Evolutionary conservation across 305 asterid genomes (phyloP), one percentile per base, ranked within the genome.

Genomic region (Salvia sclarea): DNA sequence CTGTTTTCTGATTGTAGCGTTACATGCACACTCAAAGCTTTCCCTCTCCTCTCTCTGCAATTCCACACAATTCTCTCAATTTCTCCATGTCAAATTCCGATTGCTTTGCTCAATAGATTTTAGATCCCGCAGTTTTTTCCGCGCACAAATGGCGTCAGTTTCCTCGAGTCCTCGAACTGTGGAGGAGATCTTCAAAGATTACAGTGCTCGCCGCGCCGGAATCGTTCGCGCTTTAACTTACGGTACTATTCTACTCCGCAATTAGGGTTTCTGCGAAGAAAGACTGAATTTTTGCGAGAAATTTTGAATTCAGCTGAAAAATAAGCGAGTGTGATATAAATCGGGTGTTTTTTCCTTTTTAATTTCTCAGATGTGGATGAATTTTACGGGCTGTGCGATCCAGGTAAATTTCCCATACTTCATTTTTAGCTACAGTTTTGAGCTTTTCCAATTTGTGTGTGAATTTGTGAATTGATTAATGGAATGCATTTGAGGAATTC

Each of bases 131-230:
- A 17, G 38, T 43, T 59, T 69, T 21, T 60, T 63, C 2, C 14
- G 43, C 13, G 24, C 76, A 37, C 49, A 66, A 63, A 91, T 86
- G 96, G 89, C 96, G 10, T 75, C 93, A 40, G 72, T 79, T 74
- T 75, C 90, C 22, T 78, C 86, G 41, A 83, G 79, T 69, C 91
- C 87, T 54, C 86, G 91, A 66, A 81, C 95, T 44, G 96, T 91
- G 13, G 97, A 91, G 78, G 96, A 91, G 79, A 91, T 91, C 88
- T 91, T 85, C 83, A 91, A 86, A 68, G 96, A 91, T 86, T 86
- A 76, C 88, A 77, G 79, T 79, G 89, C 88, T 66, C 94, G 97
- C 54, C 97, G 95, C 12, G 70, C 80, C 75, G 93, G 94, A 79
- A 80, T 91, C 66, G 61, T 87, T 66, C 92, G 91, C 40, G 96